A percentile compares a stretch with the other conserved stretches of the same genome.
These are phyloP conservation scores for Phytophthora hybrid DNA, from an alignment of 352 stramenopile species.

Conservation along the genomic window DNA sequence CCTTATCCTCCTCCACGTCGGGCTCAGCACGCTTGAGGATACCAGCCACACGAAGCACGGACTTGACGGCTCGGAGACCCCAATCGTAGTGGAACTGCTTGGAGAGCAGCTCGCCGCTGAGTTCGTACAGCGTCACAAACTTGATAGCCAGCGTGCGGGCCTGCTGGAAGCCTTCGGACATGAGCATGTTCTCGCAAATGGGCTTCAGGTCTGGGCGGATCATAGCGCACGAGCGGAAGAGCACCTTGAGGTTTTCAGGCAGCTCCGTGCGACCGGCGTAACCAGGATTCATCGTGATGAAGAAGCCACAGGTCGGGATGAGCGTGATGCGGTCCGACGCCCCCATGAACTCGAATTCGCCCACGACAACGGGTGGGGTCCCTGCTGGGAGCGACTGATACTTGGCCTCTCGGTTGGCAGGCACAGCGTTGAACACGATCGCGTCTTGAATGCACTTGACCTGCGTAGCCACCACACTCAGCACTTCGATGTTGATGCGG, in stretches of 20 bases:
- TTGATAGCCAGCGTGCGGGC: slow-evolving; percentile 92
- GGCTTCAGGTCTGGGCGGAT: slow-evolving; percentile 95
- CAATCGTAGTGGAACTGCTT: slow-evolving; percentile 95
- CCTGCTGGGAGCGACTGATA: slow-evolving; percentile 94
- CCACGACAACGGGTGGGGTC: slow-evolving; percentile 92
- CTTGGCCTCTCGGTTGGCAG: slow-evolving; percentile 94
- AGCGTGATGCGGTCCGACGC: slow-evolving; percentile 86
- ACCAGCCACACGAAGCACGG: slow-evolving; percentile 85
- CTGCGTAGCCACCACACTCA: slow-evolving; percentile 87
- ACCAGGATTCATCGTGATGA: slow-evolving; percentile 97
- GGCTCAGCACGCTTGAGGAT: slow-evolving; percentile 87
- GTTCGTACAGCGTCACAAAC: slow-evolving; percentile 92
- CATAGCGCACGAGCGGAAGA: slow-evolving; percentile 94
- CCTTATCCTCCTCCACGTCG: slow-evolving; percentile 87
- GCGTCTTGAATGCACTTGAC: slow-evolving; percentile 90
- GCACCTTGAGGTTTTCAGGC: slow-evolving; percentile 91
- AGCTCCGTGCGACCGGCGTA: slow-evolving; percentile 91
- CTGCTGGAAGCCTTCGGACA: slow-evolving; percentile 91
- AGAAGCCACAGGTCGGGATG: slow-evolving; percentile 92
- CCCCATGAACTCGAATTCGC: slow-evolving; percentile 91
- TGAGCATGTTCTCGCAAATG: slow-evolving; percentile 92
- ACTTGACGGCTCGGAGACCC: slow-evolving; percentile 91
- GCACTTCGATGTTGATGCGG: slow-evolving; percentile 89
- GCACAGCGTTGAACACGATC: slow-evolving; percentile 90
- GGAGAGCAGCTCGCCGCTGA: slow-evolving; percentile 85